Evolutionary conservation across 768 basidiomycete genomes (phyloP).

Genomic region (Boletus fagicola): DNA sequence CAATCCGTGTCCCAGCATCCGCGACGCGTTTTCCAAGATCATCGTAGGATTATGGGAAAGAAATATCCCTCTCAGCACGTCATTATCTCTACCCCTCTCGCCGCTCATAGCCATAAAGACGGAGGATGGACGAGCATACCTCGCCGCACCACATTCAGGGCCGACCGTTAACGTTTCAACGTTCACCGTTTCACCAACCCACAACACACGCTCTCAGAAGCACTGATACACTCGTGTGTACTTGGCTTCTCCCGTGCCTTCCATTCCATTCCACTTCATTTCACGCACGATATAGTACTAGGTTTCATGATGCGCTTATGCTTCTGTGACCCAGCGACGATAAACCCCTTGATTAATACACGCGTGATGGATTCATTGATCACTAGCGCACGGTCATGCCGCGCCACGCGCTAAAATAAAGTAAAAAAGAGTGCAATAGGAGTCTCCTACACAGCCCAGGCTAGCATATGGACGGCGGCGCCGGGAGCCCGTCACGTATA

Average conservation of each 20-base stretch:
- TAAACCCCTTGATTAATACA: constrained; percentile 1
- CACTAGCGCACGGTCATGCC: neutral
- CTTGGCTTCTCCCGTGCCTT: constrained; percentile 3
- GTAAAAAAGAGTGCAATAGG: neutral
- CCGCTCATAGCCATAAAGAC: neutral
- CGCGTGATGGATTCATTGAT: constrained; percentile 18
- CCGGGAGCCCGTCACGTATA: neutral
- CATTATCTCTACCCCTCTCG: neutral
- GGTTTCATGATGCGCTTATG: neutral
- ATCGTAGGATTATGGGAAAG: neutral
- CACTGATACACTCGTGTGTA: neutral
- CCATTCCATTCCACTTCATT: constrained; percentile 16
- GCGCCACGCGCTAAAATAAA: neutral
- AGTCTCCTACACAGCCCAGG: constrained; percentile 1
- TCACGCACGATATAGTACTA: neutral
- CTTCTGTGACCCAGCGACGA: constrained; percentile 15
- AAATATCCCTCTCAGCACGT: neutral
- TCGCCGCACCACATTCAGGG: neutral
- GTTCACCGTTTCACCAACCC: neutral
- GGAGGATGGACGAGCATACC: neutral
- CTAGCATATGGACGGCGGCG: neutral
- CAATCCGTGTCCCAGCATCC: neutral
- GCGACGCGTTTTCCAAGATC: neutral
- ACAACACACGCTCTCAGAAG: constrained; percentile 4
- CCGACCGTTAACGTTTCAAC: neutral